phyloP scores from a whole-genome alignment of 169 alveolate genomes.

The Eimeria falciformis region DNA sequence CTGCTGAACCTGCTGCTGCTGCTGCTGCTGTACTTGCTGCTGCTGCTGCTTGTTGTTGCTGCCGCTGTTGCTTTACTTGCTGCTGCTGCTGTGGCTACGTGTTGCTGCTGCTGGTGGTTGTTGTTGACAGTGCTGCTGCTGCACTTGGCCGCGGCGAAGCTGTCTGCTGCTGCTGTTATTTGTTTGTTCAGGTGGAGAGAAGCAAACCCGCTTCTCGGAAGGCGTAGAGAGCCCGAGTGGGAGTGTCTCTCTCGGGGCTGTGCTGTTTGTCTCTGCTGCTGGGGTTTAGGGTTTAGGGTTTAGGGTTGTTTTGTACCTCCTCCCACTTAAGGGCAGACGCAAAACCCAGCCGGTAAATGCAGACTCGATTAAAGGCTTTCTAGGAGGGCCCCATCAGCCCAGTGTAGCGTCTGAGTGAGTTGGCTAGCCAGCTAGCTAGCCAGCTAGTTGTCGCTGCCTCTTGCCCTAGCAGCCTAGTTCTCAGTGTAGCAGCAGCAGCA shows the following conservation, averaged over 20 bases:
- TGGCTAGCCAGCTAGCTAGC: too few species aligned
- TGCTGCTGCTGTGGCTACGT: neutral
- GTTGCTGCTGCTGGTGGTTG: too few species aligned
- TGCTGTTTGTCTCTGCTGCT: conserved; percentile 2
- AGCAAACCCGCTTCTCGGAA: neutral
- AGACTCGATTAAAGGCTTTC: too few species aligned
- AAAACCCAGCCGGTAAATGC: too few species aligned
- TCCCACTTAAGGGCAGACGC: too few species aligned
- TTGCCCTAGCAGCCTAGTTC: too few species aligned
- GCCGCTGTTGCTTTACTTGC: neutral
- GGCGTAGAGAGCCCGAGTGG: neutral
- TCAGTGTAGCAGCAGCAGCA: too few species aligned
- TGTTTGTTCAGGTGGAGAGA: neutral
- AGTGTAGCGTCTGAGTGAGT: too few species aligned
- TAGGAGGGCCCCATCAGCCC: too few species aligned
- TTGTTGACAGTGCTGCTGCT: too few species aligned
- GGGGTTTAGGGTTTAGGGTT: conserved; percentile 34
- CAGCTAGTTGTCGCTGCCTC: too few species aligned
- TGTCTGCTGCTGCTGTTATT: conserved; percentile 1
- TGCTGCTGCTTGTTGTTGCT: conserved; percentile 8
- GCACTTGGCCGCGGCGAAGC: too few species aligned
- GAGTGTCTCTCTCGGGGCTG: neutral
- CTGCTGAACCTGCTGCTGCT: neutral
- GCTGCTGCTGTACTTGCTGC: neutral
- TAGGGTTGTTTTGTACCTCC: conserved; percentile 15